Percentiles rank a stretch among this genome's conserved stretches.
phyloP scores from a whole-genome alignment of 1,139 yeast genomes.

The Citeromyces hawaiiensis region DNA sequence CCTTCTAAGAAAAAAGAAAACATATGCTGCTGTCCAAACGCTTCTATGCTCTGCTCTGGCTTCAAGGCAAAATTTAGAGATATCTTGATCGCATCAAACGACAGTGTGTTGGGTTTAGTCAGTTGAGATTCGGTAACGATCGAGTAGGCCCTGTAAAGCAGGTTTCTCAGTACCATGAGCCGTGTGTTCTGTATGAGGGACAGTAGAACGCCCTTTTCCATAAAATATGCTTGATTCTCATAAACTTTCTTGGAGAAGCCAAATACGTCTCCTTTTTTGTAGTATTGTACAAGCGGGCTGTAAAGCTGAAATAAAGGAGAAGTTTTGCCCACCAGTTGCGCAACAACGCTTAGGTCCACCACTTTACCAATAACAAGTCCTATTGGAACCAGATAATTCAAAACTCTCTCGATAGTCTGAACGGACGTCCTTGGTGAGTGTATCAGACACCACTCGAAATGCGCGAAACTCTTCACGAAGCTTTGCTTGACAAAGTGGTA shows the following conservation, averaged over 20 bases:
- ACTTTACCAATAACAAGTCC: conserved; percentile 39
- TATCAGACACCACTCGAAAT: conserved; percentile 49
- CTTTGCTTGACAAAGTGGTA: conserved; percentile 52
- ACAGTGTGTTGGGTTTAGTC: conserved; percentile 4
- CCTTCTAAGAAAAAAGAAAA: conserved; percentile 1
- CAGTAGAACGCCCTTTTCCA: conserved; percentile 21
- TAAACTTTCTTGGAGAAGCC: conserved; percentile 20
- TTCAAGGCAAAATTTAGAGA: conserved; percentile 7
- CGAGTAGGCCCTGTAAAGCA: conserved; percentile 19
- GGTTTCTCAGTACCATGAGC: conserved; percentile 31
- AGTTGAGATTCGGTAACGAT: conserved; percentile 1
- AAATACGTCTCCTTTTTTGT: conserved; percentile 26
- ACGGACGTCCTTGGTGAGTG: conserved; percentile 23
- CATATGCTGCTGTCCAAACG: background rate
- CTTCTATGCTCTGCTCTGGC: background rate
- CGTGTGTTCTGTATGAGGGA: conserved; percentile 27
- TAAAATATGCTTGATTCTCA: conserved; percentile 22
- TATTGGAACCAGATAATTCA: conserved; percentile 43
- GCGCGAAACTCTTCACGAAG: conserved; percentile 38
- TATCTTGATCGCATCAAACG: conserved; percentile 6
- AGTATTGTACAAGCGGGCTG: conserved; percentile 19
- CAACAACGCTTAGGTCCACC: conserved; percentile 23
- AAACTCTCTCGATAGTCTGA: conserved; percentile 22
- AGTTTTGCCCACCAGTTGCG: conserved; percentile 9
- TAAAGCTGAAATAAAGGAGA: conserved; percentile 22